Evolutionary conservation across 2,329 filamentous ascomycete genomes (phyloP), one percentile per base, ranked within the genome.

Genomic region (Xylaria sp.): DNA sequence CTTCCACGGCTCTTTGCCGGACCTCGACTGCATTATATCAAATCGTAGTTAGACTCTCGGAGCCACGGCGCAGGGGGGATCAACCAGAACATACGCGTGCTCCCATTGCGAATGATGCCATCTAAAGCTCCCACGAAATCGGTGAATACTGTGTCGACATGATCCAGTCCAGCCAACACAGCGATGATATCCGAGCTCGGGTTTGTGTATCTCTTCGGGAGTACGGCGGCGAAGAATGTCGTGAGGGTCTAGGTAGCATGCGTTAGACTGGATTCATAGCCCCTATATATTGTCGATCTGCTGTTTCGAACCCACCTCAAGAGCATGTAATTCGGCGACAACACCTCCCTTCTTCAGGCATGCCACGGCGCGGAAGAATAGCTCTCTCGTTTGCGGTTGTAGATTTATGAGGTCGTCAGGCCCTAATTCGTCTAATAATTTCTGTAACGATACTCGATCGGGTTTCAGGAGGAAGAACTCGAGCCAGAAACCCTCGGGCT

Each of bases 161-260:
- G 83, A 75, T 97, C 89, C 48, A 99, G 83, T 5, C 94, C 94
- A 4, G 92, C 91, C 44, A 99, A 81, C 29, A 97, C 82, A 52
- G 88, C 86, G 67, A 99, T 96, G 64, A 97, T 89, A 73, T 97
- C 94, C 45, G 94, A 94, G 72, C 92, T 97, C 5, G 92, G 90
- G 66, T 97, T 97, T 20, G 90, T 92, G 72, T 96, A 99, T 71
- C 89, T 91, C 75, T 97, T 99, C 53, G 84, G 84, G 57, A 97
- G 79, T 17, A 96, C 82, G 50, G 86, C 86, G 45, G 88, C 87
- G 69, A 99, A 82, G 73, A 97, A 97, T 44, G 90, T 87, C 71
- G 89, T 92, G 68, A 97, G 82, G 56, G 92, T 97, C 90, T 97
- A 71, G 66, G 63, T 20, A 69, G 50, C 63, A 74, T 76, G 69